Evolutionary conservation across 192 early-diverging fungal species (phyloP).

Genomic region (Coemansia sp.): DNA sequence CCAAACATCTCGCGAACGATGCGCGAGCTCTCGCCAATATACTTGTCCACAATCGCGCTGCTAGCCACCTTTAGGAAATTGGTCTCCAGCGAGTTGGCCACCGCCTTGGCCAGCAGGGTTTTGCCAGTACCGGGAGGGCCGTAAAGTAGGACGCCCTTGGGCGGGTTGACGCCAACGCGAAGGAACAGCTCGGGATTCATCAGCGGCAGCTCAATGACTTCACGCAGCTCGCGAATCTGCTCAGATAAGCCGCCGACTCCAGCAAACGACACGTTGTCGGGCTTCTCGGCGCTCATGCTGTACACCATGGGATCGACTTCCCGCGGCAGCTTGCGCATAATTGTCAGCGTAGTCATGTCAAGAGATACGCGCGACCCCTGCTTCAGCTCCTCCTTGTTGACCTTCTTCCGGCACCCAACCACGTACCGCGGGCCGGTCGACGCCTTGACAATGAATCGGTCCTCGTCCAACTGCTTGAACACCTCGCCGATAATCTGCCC

Average conservation of each 20-base stretch:
- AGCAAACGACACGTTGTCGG: conserved; percentile 93
- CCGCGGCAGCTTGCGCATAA: conserved; percentile 97
- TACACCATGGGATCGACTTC: conserved; percentile 99
- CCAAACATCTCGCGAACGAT: conserved; percentile 99
- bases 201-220: conserved; percentile 98
- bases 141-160: conserved; percentile 97
- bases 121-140: conserved; percentile 99
- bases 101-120: conserved; percentile 95
- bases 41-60: conserved; percentile 99
- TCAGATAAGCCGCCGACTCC: conserved; percentile 96
- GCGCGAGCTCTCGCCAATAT: conserved; percentile 98
- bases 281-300: conserved; percentile 99
- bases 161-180: conserved; percentile 97
- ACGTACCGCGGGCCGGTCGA: conserved; percentile 97
- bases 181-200: conserved; percentile 99
- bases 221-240: conserved; percentile 97
- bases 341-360: conserved; percentile 99
- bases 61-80: conserved; percentile 99
- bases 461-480: conserved; percentile 95
- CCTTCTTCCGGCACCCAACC: conserved; percentile 93
- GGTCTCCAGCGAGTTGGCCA: conserved; percentile 95
- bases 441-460: conserved; percentile 97
- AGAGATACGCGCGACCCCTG: conserved; percentile 97
- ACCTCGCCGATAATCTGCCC: conserved; percentile 99
- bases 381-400: conserved; percentile 95